These are phyloP conservation scores for Grigorovia yakushimaensis DNA, from an alignment of 805 yeast genomes.

Conservation along the genomic window DNA sequence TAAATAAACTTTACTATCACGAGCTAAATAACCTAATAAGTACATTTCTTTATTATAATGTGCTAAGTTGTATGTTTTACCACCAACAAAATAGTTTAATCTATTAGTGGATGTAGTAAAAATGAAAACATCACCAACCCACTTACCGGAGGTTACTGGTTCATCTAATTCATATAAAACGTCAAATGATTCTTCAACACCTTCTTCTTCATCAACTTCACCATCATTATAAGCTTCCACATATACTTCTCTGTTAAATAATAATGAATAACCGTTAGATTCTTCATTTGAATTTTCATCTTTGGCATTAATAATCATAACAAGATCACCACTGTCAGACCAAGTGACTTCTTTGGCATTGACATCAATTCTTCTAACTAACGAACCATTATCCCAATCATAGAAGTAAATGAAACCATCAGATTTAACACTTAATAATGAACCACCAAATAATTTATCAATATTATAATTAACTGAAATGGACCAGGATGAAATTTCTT, in stretches of 20 bases:
- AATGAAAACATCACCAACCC: conserved; percentile 96
- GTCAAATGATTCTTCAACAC: conserved; percentile 78
- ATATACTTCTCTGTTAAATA: conserved; percentile 60
- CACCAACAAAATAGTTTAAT: conserved; percentile 90
- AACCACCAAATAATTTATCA: conserved; percentile 79
- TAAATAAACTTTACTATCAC: conserved; percentile 82
- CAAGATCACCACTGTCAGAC: conserved; percentile 89
- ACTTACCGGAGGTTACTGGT: conserved; percentile 75
- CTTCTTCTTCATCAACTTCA: conserved; percentile 66
- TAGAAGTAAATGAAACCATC: conserved; percentile 80
- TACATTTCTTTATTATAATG: conserved; percentile 87
- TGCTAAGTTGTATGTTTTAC: conserved; percentile 80
- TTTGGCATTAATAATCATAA: conserved; percentile 62
- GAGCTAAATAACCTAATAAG: conserved; percentile 78
- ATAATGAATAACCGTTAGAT: conserved; percentile 60
- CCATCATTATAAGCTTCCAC: conserved; percentile 51
- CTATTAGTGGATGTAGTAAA: conserved; percentile 83
- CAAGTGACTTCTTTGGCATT: conserved; percentile 74
- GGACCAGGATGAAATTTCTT: conserved; percentile 55
- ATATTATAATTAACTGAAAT: conserved; percentile 62
- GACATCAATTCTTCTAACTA: conserved; percentile 85
- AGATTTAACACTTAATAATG: conserved; percentile 75
- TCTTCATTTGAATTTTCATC: conserved; percentile 19
- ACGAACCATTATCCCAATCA: conserved; percentile 83
- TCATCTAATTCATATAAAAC: conserved; percentile 78